Conservation (phyloP, 2,329 filamentous ascomycete genomes). For the Elsinoe batatas region DNA sequence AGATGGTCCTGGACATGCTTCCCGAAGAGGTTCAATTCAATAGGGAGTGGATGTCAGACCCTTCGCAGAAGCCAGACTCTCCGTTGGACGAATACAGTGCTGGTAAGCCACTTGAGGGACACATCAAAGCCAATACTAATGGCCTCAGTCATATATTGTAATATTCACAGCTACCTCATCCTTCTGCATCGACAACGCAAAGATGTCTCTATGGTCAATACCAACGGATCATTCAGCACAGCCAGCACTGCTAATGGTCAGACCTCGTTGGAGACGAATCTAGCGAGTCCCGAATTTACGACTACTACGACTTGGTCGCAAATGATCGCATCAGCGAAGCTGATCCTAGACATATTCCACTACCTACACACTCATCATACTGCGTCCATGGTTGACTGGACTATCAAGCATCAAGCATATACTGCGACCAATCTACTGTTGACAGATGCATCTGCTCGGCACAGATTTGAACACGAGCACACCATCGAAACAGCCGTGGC, state of each 20-base stretch:
- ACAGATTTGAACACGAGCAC: background rate
- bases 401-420: slow-evolving; percentile 41
- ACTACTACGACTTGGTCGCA: slow-evolving; percentile 26
- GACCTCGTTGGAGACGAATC: background rate
- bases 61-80: slow-evolving; percentile 36
- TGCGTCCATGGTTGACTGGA: slow-evolving; percentile 39
- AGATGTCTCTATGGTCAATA: slow-evolving; percentile 18
- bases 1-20: slow-evolving; percentile 36
- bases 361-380: slow-evolving; percentile 37
- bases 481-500: slow-evolving; percentile 4
- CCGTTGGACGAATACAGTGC: slow-evolving; percentile 38
- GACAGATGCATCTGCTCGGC: background rate
- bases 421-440: slow-evolving; percentile 42
- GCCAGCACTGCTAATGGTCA: background rate
- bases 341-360: slow-evolving; percentile 36
- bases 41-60: slow-evolving; percentile 33
- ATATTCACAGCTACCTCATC: slow-evolving; percentile 40
- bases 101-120: slow-evolving; percentile 25
- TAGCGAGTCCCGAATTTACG: background rate
- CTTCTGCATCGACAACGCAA: slow-evolving; percentile 39
- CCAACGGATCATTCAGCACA: background rate
- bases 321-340: slow-evolving; percentile 34
- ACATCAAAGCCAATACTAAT: background rate
- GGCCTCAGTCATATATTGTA: slow-evolving; percentile 34
- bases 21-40: slow-evolving; percentile 39